Conservation (phyloP, 495 filamentous ascomycete genomes). For the Eremomyces bilateralis region DNA sequence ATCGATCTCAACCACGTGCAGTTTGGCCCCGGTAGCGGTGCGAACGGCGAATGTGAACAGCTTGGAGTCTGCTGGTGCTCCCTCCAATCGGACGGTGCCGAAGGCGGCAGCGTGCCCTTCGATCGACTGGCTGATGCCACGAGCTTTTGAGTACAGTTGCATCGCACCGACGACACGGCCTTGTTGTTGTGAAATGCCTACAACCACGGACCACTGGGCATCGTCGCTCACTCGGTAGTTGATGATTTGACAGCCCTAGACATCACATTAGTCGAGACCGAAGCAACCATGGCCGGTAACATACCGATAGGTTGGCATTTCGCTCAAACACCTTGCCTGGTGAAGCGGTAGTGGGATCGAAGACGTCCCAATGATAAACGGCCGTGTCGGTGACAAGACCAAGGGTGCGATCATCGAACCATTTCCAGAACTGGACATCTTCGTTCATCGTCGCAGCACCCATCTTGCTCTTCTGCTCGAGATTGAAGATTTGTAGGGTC, state of each 20-base stretch:
- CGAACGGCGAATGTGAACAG: conserved; percentile 94
- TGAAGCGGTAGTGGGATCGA: conserved; percentile 43
- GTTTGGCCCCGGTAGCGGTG: conserved; percentile 68
- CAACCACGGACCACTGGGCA: conserved; percentile 93
- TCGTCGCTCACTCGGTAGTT: conserved; percentile 95
- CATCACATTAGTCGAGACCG: conserved; percentile 4
- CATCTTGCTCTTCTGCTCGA: conserved; percentile 71
- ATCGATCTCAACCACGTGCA: conserved; percentile 96
- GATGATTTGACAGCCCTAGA: conserved; percentile 88
- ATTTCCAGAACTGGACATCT: conserved; percentile 97
- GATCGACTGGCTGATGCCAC: conserved; percentile 92
- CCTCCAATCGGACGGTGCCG: conserved; percentile 70
- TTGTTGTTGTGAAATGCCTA: conserved; percentile 83
- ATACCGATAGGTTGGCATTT: conserved; percentile 66
- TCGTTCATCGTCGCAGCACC: conserved; percentile 91
- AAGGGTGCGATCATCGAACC: conserved; percentile 72
- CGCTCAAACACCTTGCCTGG: conserved; percentile 80
- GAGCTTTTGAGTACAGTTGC: conserved; percentile 89
- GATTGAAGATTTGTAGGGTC: conserved; percentile 95
- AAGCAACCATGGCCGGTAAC: conserved; percentile 17
- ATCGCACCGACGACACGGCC: conserved; percentile 87
- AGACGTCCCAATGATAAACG: conserved; percentile 96
- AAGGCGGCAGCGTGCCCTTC: conserved; percentile 96
- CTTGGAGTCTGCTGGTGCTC: conserved; percentile 73
- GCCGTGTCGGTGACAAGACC: conserved; percentile 75